A percentile compares a stretch with the other conserved stretches of the same genome.
These are phyloP conservation scores for Salix exigua DNA, from an alignment of 345 rosid genomes.

Conservation along the genomic window DNA sequence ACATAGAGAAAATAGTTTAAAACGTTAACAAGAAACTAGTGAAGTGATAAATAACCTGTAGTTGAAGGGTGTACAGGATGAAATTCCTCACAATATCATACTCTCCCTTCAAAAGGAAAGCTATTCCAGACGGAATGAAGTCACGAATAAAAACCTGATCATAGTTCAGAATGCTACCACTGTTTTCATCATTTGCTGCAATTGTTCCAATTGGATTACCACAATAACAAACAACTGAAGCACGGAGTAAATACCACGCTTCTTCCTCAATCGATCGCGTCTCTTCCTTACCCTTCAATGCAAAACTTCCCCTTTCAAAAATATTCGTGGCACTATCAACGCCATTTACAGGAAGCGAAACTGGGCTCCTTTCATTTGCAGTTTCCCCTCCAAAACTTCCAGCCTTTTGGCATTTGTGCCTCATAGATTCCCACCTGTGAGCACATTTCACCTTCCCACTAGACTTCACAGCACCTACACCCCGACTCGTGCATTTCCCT, in stretches of 20 bases:
- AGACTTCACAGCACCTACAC: background rate
- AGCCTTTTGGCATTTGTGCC: constrained; percentile 43
- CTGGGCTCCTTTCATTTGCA: constrained; percentile 21
- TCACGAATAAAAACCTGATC: constrained; percentile 80
- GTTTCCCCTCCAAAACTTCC: constrained; percentile 33
- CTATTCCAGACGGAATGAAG: constrained; percentile 86
- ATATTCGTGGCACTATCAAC: background rate
- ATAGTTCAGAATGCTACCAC: constrained; percentile 21
- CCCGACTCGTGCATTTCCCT: background rate
- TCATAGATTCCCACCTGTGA: constrained; percentile 14
- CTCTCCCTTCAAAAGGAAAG: constrained; percentile 92
- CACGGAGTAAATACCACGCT: constrained; percentile 26
- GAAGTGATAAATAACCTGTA: constrained; percentile 48
- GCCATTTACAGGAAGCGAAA: background rate
- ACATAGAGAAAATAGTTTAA: background rate
- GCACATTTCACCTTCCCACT: background rate
- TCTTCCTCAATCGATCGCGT: constrained; percentile 15
- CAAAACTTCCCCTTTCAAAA: background rate
- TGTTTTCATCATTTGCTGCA: constrained; percentile 29
- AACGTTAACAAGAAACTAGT: constrained; percentile 9
- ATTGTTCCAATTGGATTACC: constrained; percentile 34
- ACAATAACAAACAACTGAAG: constrained; percentile 23
- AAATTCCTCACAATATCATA: constrained; percentile 81
- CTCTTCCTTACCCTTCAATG: background rate
- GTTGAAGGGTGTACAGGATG: constrained; percentile 87